These are phyloP conservation scores for Dendrocalamus latiflorus DNA, from an alignment of 202 grass and related monocot species.

Conservation along the genomic window DNA sequence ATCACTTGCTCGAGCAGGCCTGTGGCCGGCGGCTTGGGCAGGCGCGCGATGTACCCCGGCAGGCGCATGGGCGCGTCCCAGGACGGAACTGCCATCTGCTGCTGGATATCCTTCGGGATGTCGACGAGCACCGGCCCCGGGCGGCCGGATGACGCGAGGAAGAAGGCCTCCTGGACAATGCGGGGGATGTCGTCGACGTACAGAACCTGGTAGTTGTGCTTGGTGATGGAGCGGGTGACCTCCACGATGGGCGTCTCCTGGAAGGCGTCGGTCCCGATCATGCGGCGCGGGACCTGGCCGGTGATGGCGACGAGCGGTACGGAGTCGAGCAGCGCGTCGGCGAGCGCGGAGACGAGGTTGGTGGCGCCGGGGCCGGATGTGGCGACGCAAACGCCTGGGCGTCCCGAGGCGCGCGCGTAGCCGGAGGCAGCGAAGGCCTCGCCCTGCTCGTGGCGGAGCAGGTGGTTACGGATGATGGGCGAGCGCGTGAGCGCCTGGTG, in stretches of 20 bases:
- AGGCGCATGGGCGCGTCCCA: slow-evolving; percentile 63
- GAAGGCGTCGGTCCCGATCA: slow-evolving; percentile 95
- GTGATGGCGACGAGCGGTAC: slow-evolving; percentile 88
- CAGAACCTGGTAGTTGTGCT: slow-evolving; percentile 82
- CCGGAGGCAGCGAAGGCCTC: slow-evolving; percentile 87
- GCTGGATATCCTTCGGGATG: slow-evolving; percentile 93
- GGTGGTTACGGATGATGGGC: slow-evolving; percentile 74
- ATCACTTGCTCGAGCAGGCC: slow-evolving; percentile 72
- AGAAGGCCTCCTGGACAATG: slow-evolving; percentile 82
- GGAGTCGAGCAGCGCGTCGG: slow-evolving; percentile 89
- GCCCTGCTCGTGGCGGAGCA: slow-evolving; percentile 90
- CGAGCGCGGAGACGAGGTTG: slow-evolving; percentile 87
- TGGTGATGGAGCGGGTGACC: slow-evolving; percentile 92
- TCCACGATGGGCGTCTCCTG: slow-evolving; percentile 96
- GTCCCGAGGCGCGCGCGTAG: slow-evolving; percentile 69
- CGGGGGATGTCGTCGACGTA: slow-evolving; percentile 82
- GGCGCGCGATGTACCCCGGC: slow-evolving; percentile 72
- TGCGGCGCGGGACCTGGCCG: slow-evolving; percentile 86
- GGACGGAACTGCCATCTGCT: slow-evolving; percentile 65
- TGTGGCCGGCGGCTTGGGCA: slow-evolving; percentile 64
- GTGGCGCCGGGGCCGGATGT: slow-evolving; percentile 92
- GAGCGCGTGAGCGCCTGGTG: slow-evolving; percentile 99
- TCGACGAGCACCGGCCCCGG: slow-evolving; percentile 85
- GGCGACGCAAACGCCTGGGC: slow-evolving; percentile 76
- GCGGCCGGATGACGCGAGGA: slow-evolving; percentile 61